Evolutionary conservation across 192 early-diverging fungal genomes (phyloP).

Genomic region (Haplosporangium gracile): DNA sequence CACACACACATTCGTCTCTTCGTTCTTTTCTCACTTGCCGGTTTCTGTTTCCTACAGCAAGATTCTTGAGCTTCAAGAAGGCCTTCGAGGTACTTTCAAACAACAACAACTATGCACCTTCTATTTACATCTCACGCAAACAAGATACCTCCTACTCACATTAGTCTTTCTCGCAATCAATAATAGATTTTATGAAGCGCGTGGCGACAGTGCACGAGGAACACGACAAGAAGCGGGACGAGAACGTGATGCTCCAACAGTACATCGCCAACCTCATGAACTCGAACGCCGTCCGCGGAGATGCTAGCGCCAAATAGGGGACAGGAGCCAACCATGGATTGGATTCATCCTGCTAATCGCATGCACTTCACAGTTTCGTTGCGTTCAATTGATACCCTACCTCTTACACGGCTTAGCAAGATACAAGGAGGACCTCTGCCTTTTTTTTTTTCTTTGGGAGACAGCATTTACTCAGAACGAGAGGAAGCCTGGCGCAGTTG

Average conservation of each 20-base stretch:
- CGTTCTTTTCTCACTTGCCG: no score
- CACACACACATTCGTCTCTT: no score
- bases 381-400: background rate
- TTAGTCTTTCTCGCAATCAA: background rate
- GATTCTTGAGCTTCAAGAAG: slow-evolving; percentile 49
- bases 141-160: no score
- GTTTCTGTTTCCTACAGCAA: slow-evolving; percentile 16
- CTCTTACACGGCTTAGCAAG: background rate
- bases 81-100: slow-evolving; percentile 37
- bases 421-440: background rate
- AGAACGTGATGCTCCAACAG: slow-evolving; percentile 51
- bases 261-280: slow-evolving; percentile 57
- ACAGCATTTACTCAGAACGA: background rate
- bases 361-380: background rate
- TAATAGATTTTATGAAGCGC: slow-evolving; percentile 45
- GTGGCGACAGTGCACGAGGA: slow-evolving; percentile 50
- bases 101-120: background rate
- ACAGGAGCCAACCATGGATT: background rate
- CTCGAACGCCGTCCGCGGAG: slow-evolving; percentile 54
- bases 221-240: slow-evolving; percentile 53
- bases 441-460: background rate
- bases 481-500: background rate
- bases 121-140: background rate
- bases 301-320: slow-evolving; percentile 24
- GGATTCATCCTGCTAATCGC: background rate